A percentile compares a stretch with the other conserved stretches of the same genome.
Evolutionary conservation across 108 stramenopile genomes (phyloP).

Genomic region (Phaeodactylum tricornutum): DNA sequence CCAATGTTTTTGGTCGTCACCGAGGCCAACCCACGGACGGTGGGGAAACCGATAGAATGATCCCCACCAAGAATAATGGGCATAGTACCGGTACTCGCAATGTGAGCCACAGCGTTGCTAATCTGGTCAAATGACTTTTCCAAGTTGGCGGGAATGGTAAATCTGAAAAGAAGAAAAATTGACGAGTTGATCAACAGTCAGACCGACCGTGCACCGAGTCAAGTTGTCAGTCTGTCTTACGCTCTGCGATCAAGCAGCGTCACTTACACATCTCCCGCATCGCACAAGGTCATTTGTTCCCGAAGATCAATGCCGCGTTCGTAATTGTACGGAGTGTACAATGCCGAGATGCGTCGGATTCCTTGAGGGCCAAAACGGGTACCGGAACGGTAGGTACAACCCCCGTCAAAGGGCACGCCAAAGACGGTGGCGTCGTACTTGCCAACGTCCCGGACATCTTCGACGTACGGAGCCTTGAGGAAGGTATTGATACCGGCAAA

Average conservation of each 20-base stretch:
- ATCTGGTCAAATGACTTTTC: slow-evolving; percentile 84
- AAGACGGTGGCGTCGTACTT: slow-evolving; percentile 63
- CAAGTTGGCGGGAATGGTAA: slow-evolving; percentile 79
- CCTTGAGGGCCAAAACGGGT: slow-evolving; percentile 79
- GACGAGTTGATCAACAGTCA: too few relatives aligned
- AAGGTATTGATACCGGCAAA: slow-evolving; percentile 83
- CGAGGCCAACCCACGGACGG: slow-evolving; percentile 60
- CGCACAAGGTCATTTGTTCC: slow-evolving; percentile 68
- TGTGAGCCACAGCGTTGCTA: slow-evolving; percentile 70
- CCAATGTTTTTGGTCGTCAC: slow-evolving; percentile 77
- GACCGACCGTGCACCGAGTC: too few relatives aligned
- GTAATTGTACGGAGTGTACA: slow-evolving; percentile 80
- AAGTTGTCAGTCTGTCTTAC: too few relatives aligned
- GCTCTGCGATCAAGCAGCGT: too few relatives aligned
- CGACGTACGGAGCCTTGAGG: slow-evolving; percentile 74
- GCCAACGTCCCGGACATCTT: slow-evolving; percentile 46
- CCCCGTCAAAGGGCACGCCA: slow-evolving; percentile 80
- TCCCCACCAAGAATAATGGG: slow-evolving; percentile 80
- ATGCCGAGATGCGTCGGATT: slow-evolving; percentile 65
- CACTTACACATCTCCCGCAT: slow-evolving; percentile 49
- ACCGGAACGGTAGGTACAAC: slow-evolving; percentile 71
- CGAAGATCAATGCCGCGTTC: slow-evolving; percentile 76
- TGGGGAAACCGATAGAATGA: slow-evolving; percentile 79
- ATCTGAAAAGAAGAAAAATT: too few relatives aligned
- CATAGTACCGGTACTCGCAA: slow-evolving; percentile 55